phyloP scores from a whole-genome alignment of 1,284 basidiomycete species.

The Cryptococcus sp. region DNA sequence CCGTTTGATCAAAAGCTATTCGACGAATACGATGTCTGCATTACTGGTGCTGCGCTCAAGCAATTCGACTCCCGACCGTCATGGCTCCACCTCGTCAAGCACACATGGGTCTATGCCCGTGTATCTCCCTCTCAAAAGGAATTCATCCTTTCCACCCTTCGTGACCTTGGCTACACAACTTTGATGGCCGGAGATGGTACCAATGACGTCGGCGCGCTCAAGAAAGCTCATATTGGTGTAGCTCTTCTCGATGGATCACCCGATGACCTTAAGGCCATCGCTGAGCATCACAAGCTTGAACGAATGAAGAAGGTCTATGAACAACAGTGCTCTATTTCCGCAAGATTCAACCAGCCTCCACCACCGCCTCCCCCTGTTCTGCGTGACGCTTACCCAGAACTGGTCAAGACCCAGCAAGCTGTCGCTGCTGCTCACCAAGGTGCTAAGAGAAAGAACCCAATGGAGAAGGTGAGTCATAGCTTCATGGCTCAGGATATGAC shows the following conservation, averaged over 20 bases:
- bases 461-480: conserved; percentile 72
- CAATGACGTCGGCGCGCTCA: conserved; percentile 94
- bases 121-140: conserved; percentile 96
- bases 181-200: conserved; percentile 97
- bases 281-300: conserved; percentile 84
- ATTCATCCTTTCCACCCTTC: conserved; percentile 82
- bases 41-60: conserved; percentile 87
- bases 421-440: conserved; percentile 65
- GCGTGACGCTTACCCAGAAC: conserved; percentile 79
- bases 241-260: conserved; percentile 86
- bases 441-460: conserved; percentile 76
- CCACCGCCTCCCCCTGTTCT: conserved; percentile 84
- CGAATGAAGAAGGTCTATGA: conserved; percentile 94
- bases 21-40: conserved; percentile 85
- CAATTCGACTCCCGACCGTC: conserved; percentile 66
- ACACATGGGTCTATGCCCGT: conserved; percentile 95
- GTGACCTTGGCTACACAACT: conserved; percentile 81
- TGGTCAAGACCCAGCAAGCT: conserved; percentile 82
- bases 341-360: conserved; percentile 84
- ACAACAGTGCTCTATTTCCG: conserved; percentile 83
- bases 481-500: neutral
- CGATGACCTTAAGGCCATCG: conserved; percentile 89
- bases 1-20: conserved; percentile 77
- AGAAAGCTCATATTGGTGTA: conserved; percentile 93
- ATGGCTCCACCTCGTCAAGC: conserved; percentile 78